phyloP scores from a whole-genome alignment of 2,329 filamentous ascomycete genomes.

The Herpotrichia juniperi region DNA sequence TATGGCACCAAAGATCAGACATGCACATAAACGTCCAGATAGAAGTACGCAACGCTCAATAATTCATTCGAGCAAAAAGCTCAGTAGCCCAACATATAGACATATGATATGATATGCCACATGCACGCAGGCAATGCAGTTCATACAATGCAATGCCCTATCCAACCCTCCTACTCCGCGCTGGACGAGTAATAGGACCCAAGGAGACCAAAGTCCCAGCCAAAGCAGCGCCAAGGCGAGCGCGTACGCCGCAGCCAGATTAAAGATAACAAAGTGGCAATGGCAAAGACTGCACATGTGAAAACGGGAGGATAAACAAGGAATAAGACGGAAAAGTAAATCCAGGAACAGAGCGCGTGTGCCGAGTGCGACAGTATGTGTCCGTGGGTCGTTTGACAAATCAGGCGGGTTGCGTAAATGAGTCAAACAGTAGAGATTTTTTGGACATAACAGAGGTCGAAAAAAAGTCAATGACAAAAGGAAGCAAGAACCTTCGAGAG shows the following conservation, averaged over 20 bases:
- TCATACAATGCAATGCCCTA: neutral
- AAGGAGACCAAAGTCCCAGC: conserved; percentile 13
- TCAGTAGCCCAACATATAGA: neutral
- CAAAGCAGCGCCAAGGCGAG: conserved; percentile 13
- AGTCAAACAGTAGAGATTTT: conserved; percentile 1
- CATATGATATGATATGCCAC: neutral
- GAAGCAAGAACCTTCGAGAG: neutral
- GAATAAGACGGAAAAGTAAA: conserved; percentile 3
- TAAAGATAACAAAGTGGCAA: conserved; percentile 11
- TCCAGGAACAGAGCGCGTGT: conserved; percentile 4
- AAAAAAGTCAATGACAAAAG: conserved; percentile 1
- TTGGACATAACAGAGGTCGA: neutral
- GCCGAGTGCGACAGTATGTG: conserved; percentile 3
- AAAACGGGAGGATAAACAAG: conserved; percentile 2
- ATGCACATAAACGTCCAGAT: too few relatives aligned
- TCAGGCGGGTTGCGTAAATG: conserved; percentile 1
- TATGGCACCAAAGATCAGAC: too few relatives aligned
- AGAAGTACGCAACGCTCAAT: too few relatives aligned
- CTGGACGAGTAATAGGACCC: neutral
- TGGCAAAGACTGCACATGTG: neutral
- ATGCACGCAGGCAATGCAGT: neutral
- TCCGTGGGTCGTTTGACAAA: conserved; percentile 7
- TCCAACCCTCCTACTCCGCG: neutral
- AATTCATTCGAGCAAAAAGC: neutral
- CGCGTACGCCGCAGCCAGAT: conserved; percentile 14